Evolutionary conservation across 2,329 filamentous ascomycete species (phyloP).

Genomic region (Fusarium sacchari): DNA sequence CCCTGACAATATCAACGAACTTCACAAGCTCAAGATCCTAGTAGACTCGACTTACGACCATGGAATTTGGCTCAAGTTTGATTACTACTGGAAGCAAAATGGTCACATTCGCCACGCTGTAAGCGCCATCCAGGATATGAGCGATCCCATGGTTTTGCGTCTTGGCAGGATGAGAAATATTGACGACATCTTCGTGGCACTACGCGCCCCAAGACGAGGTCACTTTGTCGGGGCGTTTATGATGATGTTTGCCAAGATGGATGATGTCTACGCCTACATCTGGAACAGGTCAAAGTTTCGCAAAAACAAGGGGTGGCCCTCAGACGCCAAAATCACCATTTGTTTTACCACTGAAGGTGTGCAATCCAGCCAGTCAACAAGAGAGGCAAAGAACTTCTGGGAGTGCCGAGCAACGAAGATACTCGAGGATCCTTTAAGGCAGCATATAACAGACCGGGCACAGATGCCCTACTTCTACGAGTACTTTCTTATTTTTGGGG

Average conservation of each 20-base stretch:
- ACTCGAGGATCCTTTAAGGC: not conserved
- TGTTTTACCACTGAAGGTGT: constrained; percentile 4
- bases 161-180: not conserved
- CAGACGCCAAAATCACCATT: not conserved
- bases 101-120: not conserved
- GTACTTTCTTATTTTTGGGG: constrained; percentile 5
- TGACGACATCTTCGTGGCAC: not conserved
- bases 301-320: too few relatives aligned
- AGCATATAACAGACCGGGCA: not conserved
- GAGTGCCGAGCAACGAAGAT: constrained; percentile 6
- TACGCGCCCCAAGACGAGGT: constrained; percentile 12
- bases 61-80: constrained; percentile 19
- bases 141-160: not conserved
- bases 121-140: not conserved
- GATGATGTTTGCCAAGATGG: constrained; percentile 23
- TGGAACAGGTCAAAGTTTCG: not conserved
- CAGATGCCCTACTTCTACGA: constrained; percentile 24
- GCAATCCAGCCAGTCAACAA: constrained; percentile 1
- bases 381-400: constrained; percentile 28
- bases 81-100: not conserved
- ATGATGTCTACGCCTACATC: not conserved
- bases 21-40: not conserved
- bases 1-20: not conserved
- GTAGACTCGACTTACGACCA: constrained; percentile 13
- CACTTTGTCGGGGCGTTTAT: constrained; percentile 13